These are phyloP conservation scores for Podospora pseudopauciseta DNA, from an alignment of 495 filamentous ascomycete species.

Conservation along the genomic window DNA sequence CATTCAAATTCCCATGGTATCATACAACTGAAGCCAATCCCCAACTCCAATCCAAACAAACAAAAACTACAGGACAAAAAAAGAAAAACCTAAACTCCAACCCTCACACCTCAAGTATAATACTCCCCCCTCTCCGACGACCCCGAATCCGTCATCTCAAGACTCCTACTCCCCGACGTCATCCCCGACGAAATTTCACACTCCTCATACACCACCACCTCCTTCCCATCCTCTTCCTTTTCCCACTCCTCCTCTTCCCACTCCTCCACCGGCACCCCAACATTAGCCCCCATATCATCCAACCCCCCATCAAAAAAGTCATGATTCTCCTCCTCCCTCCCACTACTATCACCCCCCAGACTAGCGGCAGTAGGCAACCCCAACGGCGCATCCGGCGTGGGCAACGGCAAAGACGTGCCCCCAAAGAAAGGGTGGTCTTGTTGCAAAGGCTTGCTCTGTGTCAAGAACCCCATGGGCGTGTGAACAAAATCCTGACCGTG, in stretches of 20 bases:
- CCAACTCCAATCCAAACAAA: neutral
- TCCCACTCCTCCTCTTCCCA: slow-evolving; percentile 11
- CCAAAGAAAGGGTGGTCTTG: slow-evolving; percentile 46
- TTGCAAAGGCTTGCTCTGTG: slow-evolving; percentile 44
- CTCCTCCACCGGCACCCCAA: slow-evolving; percentile 17
- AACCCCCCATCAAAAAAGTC: slow-evolving; percentile 1
- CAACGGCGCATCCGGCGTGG: neutral
- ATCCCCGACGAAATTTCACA: neutral
- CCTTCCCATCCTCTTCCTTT: slow-evolving; percentile 15
- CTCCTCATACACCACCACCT: slow-evolving; percentile 24
- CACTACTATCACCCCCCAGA: neutral
- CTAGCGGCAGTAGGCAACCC: neutral
- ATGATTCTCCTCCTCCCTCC: slow-evolving; percentile 19
- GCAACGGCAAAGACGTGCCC: neutral
- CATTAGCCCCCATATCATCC: slow-evolving; percentile 22
- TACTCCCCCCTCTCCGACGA: neutral
- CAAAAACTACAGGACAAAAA: neutral
- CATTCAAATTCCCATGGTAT: neutral
- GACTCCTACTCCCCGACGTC: neutral
- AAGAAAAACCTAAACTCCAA: neutral
- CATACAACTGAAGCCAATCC: neutral
- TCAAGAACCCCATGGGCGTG: slow-evolving; percentile 54
- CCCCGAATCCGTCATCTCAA: neutral
- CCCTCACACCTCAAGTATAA: neutral
- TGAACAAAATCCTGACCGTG: slow-evolving; percentile 51